Evolutionary conservation across 2,329 filamentous ascomycete genomes (phyloP), one percentile per base, ranked within the genome.

Genomic region (Calonectria pauciramosa): DNA sequence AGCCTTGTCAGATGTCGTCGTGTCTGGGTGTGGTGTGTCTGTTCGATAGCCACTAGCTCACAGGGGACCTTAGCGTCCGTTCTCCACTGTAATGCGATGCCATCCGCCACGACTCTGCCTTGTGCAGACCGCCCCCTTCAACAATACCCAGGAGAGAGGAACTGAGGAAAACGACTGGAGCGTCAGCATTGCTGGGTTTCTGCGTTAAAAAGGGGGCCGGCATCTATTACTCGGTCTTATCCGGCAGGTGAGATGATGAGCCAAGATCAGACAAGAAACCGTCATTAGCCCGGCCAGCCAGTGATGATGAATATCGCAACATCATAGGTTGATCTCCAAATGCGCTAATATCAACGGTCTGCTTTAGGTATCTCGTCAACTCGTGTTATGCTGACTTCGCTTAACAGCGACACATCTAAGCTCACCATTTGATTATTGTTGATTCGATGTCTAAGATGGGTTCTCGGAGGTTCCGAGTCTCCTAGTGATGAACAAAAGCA

Each of bases 141-240:
- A 65, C 60, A 71, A 49, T 32, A 60, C 18, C 47, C 51, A 49
- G 36, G 41, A 63, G 67, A 51, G 47, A 41, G 44, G 54, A 44
- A 54, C n/a, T 20, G 41, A 52, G n/a, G 23, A 32, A 41, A 49
- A 28, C 23, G 32, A 68, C 54, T 63, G 64, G 70, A 69, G 52
- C 52, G 38, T 26, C 65, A 44, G 20, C 23, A 6, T 26, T 54
- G 44, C 34, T 60, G 30, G 44, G 54, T 65, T 49, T 69, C 69
- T 69, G 64, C 69, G 64, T 52, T 52, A 41, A 63, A 70, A 75
- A 75, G 69, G 72, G 69, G 69, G 72, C 60, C 54, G 36, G 4
- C 54, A 26, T 47, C 23, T 38, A n/a, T 67, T 60, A 41, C 36
- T 65, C 30, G 41, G 52, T 68, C 52, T 32, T 36, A 38, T 49